Percentiles rank a stretch among this genome's conserved stretches.
Evolutionary conservation across 2,329 filamentous ascomycete species (phyloP).

Genomic region (Paracoccidioides lutzii): DNA sequence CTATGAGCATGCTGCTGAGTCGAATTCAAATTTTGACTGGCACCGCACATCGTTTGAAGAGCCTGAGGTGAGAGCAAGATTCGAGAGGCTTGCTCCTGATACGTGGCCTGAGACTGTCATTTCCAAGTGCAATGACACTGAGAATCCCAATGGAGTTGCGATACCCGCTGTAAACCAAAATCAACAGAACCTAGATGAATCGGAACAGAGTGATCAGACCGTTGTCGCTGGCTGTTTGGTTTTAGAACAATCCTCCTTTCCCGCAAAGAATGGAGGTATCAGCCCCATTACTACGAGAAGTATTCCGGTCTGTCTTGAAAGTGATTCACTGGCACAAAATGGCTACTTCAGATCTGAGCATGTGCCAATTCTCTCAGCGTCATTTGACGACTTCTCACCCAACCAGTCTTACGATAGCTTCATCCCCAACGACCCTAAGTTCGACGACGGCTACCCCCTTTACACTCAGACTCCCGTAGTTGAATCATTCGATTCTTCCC

Average conservation of each 20-base stretch:
- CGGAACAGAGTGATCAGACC: neutral
- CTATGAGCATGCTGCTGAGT: slow-evolving; percentile 48
- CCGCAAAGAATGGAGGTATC: neutral
- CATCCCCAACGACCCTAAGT: slow-evolving; percentile 31
- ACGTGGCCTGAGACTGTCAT: slow-evolving; percentile 8
- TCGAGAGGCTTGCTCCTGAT: slow-evolving; percentile 9
- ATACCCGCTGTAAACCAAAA: neutral
- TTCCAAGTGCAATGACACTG: slow-evolving; percentile 2
- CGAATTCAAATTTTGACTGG: slow-evolving; percentile 50
- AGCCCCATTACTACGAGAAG: neutral
- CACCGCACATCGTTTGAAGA: slow-evolving; percentile 27
- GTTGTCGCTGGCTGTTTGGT: neutral
- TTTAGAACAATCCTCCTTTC: neutral
- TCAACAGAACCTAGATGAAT: neutral
- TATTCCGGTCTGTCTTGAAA: neutral
- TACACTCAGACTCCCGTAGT: slow-evolving; percentile 32
- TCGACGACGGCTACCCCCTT: slow-evolving; percentile 37
- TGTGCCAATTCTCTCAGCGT: slow-evolving; percentile 20
- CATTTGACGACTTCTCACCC: slow-evolving; percentile 21
- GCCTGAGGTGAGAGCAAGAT: slow-evolving; percentile 10
- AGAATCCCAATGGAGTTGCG: neutral
- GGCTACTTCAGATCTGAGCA: slow-evolving; percentile 24
- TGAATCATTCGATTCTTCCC: slow-evolving; percentile 26
- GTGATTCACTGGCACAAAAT: slow-evolving; percentile 1
- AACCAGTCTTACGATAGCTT: slow-evolving; percentile 30